These are phyloP conservation scores for Solanum chacoense DNA, from an alignment of 305 asterid species.

Conservation along the genomic window DNA sequence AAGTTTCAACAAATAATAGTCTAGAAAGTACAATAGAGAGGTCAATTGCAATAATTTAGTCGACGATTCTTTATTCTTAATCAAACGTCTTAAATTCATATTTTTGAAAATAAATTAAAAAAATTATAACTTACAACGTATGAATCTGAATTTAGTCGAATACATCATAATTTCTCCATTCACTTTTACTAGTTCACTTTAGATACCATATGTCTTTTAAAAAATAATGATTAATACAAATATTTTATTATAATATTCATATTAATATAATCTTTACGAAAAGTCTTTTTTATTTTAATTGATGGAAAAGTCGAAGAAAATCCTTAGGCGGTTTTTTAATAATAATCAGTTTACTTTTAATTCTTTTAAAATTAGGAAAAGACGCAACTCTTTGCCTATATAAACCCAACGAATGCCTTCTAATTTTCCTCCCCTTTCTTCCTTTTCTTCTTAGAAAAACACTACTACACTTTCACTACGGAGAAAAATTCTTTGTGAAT, in stretches of 20 bases:
- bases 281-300: neutral
- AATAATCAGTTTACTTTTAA: neutral
- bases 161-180: no score
- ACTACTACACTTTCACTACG: constrained; percentile 1
- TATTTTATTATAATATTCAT: neutral
- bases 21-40: neutral
- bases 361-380: neutral
- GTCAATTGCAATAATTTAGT: no score
- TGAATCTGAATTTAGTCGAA: neutral
- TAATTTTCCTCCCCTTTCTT: constrained; percentile 40
- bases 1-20: neutral
- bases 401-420: constrained; percentile 26
- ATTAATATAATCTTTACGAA: neutral
- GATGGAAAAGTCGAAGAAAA: neutral
- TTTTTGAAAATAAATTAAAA: neutral
- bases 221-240: neutral
- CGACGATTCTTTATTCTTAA: neutral
- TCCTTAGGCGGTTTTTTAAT: neutral
- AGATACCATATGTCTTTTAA: neutral
- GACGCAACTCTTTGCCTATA: constrained; percentile 32
- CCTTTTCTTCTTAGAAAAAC: constrained; percentile 13
- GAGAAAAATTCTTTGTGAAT: neutral
- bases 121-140: no score
- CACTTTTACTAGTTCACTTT: neutral
- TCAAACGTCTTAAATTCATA: accelerated